Base-by-base conservation (phyloP, 1,139 yeast genomes). In the Saccharomyces hybrid region DNA sequence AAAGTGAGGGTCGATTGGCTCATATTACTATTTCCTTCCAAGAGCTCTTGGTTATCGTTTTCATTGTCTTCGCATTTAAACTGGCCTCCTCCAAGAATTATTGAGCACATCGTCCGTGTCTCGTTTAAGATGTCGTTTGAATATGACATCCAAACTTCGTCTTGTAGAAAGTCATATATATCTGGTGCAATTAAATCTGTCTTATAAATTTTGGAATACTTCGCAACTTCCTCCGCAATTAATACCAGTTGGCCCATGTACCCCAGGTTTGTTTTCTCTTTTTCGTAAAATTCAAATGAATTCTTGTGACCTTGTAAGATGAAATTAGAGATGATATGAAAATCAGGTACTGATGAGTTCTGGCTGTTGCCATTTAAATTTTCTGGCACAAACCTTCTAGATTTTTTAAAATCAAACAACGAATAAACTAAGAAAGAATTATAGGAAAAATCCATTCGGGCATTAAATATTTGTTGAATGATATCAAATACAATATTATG, bases 401-500 rank as follows among this genome's bases (percentile, higher is more conserved):
- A 63, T 13, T 62, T 60, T 26, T 57, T 53, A 20, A 63, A 57
- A 50, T 67, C 64, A 57, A 70, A 69, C 44, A 70, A 60, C 4
- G 71, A 64, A 52, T 63, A 69, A 0, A 70, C 96, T 56, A 93
- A 73, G 66, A 85, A 91, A 64, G 88, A 86, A 73, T 93, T 93
- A 75, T 86, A 93, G 1, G 89, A 88, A 64, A 88, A 86, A 60
- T 90, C 96, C 91, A 93, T 88, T 20, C 96, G 88, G 0, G 98
- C 99, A 71, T 90, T 91, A 67, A 93, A 79, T 13, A 93, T 86
- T 71, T 93, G 99, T 72, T 95, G 99, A 46, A 93, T 95, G 61
- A 93, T 88, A 72, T 93, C 99, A 74, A 93, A 93, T 7, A 93
- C 97, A 55, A 95, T 99, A 66, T 93, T 93, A 73, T 93, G 99